These are phyloP conservation scores for Chimonanthus praecox DNA, from an alignment of 164 flowering plant species.

Conservation along the genomic window DNA sequence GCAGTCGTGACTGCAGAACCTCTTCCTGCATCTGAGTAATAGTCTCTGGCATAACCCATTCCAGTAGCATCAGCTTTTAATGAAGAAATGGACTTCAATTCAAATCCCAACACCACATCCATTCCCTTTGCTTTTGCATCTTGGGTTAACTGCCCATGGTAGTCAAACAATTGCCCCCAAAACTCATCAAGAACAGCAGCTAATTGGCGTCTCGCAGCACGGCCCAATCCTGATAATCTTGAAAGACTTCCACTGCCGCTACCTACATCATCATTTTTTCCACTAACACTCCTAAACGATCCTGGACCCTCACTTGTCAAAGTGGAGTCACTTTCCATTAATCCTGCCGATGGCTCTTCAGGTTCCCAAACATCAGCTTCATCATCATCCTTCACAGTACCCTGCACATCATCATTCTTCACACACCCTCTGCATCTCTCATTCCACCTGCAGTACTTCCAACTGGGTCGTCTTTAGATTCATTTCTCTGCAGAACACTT, in stretches of 20 bases:
- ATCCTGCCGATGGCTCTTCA: conserved; percentile 43
- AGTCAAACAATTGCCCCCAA: conserved; percentile 92
- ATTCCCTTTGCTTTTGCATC: conserved; percentile 67
- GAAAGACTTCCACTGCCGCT: conserved; percentile 68
- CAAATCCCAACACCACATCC: conserved; percentile 48
- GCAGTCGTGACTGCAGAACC: conserved; percentile 32
- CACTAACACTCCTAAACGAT: conserved; percentile 71
- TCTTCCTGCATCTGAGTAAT: conserved; percentile 36
- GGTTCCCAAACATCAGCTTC: conserved; percentile 58
- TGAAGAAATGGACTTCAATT: conserved; percentile 31
- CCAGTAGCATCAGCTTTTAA: conserved; percentile 36
- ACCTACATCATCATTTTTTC: conserved; percentile 74
- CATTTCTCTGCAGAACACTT: conserved; percentile 19
- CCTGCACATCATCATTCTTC: conserved; percentile 20
- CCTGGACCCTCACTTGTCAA: conserved; percentile 65
- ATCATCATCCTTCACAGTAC: conserved; percentile 41
- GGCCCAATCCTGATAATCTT: conserved; percentile 86
- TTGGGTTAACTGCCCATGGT: conserved; percentile 66
- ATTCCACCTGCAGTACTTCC: conserved; percentile 29
- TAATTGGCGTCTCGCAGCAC: conserved; percentile 85
- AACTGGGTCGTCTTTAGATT: conserved; percentile 20
- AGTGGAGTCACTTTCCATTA: conserved; percentile 31
- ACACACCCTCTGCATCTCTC: conserved; percentile 9
- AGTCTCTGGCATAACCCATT: conserved; percentile 33
- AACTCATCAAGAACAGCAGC: conserved; percentile 83